phyloP scores from a whole-genome alignment of 2,329 filamentous ascomycete species.

The Alternaria sp. region DNA sequence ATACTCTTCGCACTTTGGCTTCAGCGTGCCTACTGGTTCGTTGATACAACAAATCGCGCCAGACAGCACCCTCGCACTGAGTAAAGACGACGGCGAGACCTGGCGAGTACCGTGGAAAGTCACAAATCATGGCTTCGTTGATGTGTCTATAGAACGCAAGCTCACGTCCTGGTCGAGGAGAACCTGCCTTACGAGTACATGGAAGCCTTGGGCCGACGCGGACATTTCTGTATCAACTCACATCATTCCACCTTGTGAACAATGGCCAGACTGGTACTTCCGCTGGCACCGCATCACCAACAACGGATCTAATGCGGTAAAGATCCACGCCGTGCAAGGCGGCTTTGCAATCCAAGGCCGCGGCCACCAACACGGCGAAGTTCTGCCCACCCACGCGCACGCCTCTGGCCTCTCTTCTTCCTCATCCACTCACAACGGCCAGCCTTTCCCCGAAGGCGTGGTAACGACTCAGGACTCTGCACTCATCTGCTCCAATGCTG shows the following conservation, averaged over 20 bases:
- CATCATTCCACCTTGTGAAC: constrained; percentile 32
- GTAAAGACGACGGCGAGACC: constrained; percentile 50
- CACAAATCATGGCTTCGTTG: constrained; percentile 7
- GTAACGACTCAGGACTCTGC: constrained; percentile 12
- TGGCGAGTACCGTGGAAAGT: constrained; percentile 52
- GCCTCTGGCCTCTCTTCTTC: neutral
- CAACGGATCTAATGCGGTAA: neutral
- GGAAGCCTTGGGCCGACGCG: constrained; percentile 44
- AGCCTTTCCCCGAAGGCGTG: constrained; percentile 29
- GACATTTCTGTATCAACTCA: constrained; percentile 33
- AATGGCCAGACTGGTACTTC: constrained; percentile 45
- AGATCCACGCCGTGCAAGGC: constrained; percentile 29
- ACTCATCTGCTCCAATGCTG: constrained; percentile 40
- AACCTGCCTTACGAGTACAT: constrained; percentile 26
- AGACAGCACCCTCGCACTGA: constrained; percentile 51
- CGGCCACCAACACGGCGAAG: constrained; percentile 26
- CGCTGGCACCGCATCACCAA: constrained; percentile 33
- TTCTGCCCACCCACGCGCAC: constrained; percentile 17
- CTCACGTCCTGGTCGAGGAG: constrained; percentile 13
- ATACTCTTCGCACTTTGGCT: constrained; percentile 48
- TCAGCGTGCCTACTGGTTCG: constrained; percentile 52
- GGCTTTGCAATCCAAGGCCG: constrained; percentile 46
- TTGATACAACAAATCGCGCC: constrained; percentile 53
- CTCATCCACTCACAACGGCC: neutral
- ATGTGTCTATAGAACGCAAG: constrained; percentile 9